Evolutionary conservation across 2,329 filamentous ascomycete species (phyloP).

Genomic region (Pseudogymnoascus sp.): DNA sequence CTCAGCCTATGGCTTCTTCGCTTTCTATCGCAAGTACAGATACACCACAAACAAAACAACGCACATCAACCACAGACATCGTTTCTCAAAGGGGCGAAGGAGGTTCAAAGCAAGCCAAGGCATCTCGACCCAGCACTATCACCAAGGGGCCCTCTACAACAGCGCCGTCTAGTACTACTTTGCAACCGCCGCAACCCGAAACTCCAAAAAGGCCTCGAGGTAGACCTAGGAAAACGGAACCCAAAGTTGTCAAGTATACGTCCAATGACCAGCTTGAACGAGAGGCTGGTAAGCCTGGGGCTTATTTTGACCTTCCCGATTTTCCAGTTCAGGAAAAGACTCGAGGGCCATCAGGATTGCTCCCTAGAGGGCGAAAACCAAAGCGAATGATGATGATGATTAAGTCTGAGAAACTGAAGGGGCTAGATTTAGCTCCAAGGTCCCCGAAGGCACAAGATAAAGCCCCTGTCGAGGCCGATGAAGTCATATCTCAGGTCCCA

Average conservation of each 20-base stretch:
- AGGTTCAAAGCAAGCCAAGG: neutral
- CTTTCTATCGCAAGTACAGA: neutral
- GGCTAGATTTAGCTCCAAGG: conserved; percentile 9
- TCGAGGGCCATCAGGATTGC: neutral
- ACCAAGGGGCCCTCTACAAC: neutral
- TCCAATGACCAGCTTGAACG: conserved; percentile 16
- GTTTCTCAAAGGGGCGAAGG: neutral
- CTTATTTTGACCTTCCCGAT: conserved; percentile 16
- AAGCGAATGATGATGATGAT: conserved; percentile 15
- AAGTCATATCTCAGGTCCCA: conserved; percentile 5
- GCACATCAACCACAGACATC: neutral
- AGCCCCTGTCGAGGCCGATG: conserved; percentile 9
- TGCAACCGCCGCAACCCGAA: neutral
- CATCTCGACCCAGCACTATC: neutral
- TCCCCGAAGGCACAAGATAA: conserved; percentile 14
- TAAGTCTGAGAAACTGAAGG: conserved; percentile 16
- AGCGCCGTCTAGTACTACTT: neutral
- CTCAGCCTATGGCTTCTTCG: neutral
- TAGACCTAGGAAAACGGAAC: neutral
- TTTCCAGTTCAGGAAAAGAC: conserved; percentile 1
- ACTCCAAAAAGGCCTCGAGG: neutral
- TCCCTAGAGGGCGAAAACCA: neutral
- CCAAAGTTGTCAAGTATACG: neutral
- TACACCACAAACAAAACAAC: neutral
- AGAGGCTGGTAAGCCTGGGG: conserved; percentile 16